These are phyloP conservation scores for Peronospora farinosa DNA, from an alignment of 352 stramenopile genomes.

Conservation along the genomic window DNA sequence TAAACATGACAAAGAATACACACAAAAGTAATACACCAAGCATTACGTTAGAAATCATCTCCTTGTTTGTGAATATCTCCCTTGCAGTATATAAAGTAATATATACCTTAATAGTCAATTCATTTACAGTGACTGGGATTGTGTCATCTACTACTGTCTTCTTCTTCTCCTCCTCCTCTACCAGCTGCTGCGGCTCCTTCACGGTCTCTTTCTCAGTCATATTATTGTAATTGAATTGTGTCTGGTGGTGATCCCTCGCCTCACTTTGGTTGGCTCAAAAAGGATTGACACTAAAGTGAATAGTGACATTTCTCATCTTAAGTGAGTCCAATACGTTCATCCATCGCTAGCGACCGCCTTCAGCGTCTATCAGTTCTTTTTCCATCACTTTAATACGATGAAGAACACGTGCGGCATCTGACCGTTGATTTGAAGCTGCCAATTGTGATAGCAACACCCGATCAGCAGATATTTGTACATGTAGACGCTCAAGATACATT, in stretches of 20 bases:
- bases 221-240: not conserved
- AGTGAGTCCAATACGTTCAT: constrained; percentile 7
- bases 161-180: constrained; percentile 30
- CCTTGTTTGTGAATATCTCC: not conserved
- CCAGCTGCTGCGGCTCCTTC: constrained; percentile 29
- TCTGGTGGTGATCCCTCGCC: constrained; percentile 13
- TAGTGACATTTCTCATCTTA: too few relatives aligned
- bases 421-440: constrained; percentile 34
- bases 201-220: constrained; percentile 26
- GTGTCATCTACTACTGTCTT: constrained; percentile 25
- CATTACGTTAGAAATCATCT: constrained; percentile 11
- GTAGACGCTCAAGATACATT: constrained; percentile 53
- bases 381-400: constrained; percentile 76
- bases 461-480: constrained; percentile 47
- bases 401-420: constrained; percentile 62
- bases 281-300: constrained; percentile 18
- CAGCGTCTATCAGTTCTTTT: constrained; percentile 52
- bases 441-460: constrained; percentile 40
- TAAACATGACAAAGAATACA: constrained; percentile 8
- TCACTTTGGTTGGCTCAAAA: constrained; percentile 35
- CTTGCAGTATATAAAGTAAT: not conserved
- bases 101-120: constrained; percentile 57
- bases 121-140: constrained; percentile 34
- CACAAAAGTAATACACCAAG: not conserved
- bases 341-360: constrained; percentile 16